Evolutionary conservation across 2,329 filamentous ascomycete species (phyloP), one percentile per base, ranked within the genome.

Genomic region (Aspergillus aculeatinus): DNA sequence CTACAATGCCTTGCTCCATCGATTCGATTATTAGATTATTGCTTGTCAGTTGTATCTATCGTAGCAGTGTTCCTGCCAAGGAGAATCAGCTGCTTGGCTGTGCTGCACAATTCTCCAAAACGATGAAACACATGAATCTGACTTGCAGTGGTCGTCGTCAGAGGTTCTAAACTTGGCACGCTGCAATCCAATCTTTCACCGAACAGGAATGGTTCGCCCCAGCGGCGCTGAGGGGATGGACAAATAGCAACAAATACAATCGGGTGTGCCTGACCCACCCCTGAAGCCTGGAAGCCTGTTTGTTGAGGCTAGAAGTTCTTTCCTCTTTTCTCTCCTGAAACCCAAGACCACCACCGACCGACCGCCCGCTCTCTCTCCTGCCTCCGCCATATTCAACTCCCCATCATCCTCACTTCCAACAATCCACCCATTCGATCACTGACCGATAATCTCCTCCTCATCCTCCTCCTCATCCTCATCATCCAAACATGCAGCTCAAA

Each of bases 401-500:
- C 14, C 33, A 5, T 35, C 14, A 19, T 19, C 6, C 16, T 19
- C 14, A 44, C 16, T 4, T 16, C 6, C 39, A 19, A 44, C 16
- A 44, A 29, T 12, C 39, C 16, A 19, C 3, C 39, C 39, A n/a
- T n/a, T 7, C 39, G 2, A 27, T 9, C 9, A 27, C 7, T 27
- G 16, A 42, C 39, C 39, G 39, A 42, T 19, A 3, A 11, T 44
- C 4, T 11, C 5, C 25, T 44, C 5, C 23, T 23, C 2, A 55
- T 25, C 4, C 7, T 19, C 14, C 4, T 47, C 16, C 53, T 4
- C 1, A 55, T 25, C 4, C 12, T 19, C 10, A 9, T 55, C 27
- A 6, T 47, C 16, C 44, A 55, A 2, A 29, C 7, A 55, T 55
- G 53, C 53, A 55, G 53, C 42, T 55, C 42, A 55, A 55, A 31